A percentile compares a stretch with the other conserved stretches of the same genome.
These are phyloP conservation scores for Ophiostoma populinum DNA, from an alignment of 2,329 filamentous ascomycete genomes.

Conservation along the genomic window DNA sequence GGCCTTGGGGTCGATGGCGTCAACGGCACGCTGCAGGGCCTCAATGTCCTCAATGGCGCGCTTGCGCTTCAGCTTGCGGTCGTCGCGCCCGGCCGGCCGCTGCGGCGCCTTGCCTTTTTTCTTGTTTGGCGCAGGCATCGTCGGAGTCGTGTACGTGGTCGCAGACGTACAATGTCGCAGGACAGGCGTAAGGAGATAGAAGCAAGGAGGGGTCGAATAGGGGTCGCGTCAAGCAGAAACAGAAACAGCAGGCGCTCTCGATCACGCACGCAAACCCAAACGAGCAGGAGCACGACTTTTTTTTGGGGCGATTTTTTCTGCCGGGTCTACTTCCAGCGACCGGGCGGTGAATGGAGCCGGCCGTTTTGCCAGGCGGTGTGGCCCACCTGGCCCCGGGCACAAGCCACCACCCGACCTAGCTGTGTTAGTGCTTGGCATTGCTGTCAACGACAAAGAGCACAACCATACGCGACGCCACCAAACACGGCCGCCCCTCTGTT, in stretches of 20 bases:
- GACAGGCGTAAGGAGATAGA: too few species aligned
- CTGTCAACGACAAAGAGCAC: too few species aligned
- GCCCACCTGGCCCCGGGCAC: too few species aligned
- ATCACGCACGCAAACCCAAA: too few species aligned
- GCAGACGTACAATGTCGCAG: too few species aligned
- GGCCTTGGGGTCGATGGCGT: slow-evolving; percentile 34
- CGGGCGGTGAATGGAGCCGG: not conserved
- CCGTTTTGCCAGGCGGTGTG: slow-evolving; percentile 4
- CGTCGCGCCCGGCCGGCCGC: slow-evolving; percentile 7
- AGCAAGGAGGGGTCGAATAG: too few species aligned
- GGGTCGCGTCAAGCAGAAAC: too few species aligned
- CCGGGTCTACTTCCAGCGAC: slow-evolving; percentile 4
- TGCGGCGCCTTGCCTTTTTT: slow-evolving; percentile 5
- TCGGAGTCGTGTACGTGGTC: too few species aligned
- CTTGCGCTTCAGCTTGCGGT: slow-evolving; percentile 15
- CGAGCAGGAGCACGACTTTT: too few species aligned
- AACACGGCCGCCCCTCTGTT: too few species aligned
- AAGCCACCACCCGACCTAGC: not conserved
- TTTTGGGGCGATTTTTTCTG: slow-evolving; percentile 4
- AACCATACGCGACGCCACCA: too few species aligned
- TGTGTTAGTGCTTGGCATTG: not conserved
- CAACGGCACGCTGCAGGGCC: slow-evolving; percentile 13
- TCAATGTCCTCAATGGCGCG: slow-evolving; percentile 14
- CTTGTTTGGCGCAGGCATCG: slow-evolving; percentile 6
- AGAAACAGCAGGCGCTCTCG: too few species aligned